Evolutionary conservation across 306 rosid species (phyloP).

Genomic region (Vigna hirtella): DNA sequence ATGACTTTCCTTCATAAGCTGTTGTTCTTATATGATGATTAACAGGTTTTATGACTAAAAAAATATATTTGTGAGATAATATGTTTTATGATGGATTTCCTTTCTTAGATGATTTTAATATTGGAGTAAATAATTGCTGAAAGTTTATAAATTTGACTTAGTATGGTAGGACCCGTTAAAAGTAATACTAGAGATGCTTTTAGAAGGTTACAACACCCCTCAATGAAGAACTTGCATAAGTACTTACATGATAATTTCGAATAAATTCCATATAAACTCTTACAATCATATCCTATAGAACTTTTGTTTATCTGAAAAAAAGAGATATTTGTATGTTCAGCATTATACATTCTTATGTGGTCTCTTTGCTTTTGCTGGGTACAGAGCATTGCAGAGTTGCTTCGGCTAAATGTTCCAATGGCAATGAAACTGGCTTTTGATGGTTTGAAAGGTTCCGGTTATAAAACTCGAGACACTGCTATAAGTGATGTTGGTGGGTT

Average conservation of each 20-base stretch:
- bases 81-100: no score
- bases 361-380: constrained; percentile 36
- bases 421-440: constrained; percentile 82
- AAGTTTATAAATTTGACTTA: no score
- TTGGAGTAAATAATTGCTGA: no score
- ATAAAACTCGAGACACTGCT: constrained; percentile 72
- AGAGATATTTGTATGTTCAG: constrained; percentile 17
- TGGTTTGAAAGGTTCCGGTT: constrained; percentile 65
- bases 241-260: background rate
- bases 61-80: no score
- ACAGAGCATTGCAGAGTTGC: constrained; percentile 83
- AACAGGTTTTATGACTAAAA: no score
- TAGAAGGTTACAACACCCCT: background rate
- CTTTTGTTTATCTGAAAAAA: background rate
- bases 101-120: no score
- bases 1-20: no score
- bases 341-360: constrained; percentile 29
- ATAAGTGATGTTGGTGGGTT: constrained; percentile 75
- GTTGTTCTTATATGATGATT: no score
- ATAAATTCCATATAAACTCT: background rate
- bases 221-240: background rate
- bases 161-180: no score
- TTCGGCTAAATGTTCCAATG: constrained; percentile 74
- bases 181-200: background rate
- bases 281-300: background rate